Conservation (phyloP, 129 eudicot species). For the Logfia minima region DNA sequence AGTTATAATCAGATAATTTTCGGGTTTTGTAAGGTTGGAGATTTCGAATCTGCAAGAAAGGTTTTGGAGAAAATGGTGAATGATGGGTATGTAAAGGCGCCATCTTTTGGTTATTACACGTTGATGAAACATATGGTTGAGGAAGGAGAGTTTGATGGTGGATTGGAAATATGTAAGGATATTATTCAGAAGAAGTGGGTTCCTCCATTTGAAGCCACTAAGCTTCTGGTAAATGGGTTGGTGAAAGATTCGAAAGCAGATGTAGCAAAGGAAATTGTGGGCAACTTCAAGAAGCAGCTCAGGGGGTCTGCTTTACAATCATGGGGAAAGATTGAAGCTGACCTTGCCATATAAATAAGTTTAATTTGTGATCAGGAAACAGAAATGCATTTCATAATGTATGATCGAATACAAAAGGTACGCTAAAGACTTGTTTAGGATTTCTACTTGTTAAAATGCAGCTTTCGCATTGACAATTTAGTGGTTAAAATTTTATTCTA, state of each 20-base stretch:
- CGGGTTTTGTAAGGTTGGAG: constrained; percentile 54
- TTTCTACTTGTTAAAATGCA: constrained; percentile 14
- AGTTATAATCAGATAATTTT: constrained; percentile 40
- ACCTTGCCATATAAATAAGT: constrained; percentile 33
- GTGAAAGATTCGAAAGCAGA: constrained; percentile 41
- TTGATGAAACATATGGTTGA: constrained; percentile 44
- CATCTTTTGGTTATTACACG: constrained; percentile 44
- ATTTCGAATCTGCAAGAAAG: constrained; percentile 45
- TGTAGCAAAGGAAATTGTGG: constrained; percentile 41
- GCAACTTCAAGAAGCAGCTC: constrained; percentile 40
- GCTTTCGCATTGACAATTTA: constrained; percentile 2
- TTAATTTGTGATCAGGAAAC: constrained; percentile 18
- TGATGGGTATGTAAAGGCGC: constrained; percentile 38
- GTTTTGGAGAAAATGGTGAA: constrained; percentile 48
- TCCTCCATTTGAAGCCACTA: constrained; percentile 51
- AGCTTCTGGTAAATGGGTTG: constrained; percentile 45
- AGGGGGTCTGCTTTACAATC: constrained; percentile 45
- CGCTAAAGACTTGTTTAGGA: constrained; percentile 12
- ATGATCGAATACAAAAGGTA: constrained; percentile 29
- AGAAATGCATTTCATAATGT: constrained; percentile 6
- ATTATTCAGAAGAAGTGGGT: constrained; percentile 45
- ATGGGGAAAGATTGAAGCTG: constrained; percentile 54
- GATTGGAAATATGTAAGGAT: constrained; percentile 40
- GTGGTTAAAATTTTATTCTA: constrained; percentile 18
- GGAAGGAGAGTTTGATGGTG: constrained; percentile 40